These are phyloP conservation scores for Cryptomeria japonica DNA, from an alignment of 75 land plant species.

Conservation along the genomic window DNA sequence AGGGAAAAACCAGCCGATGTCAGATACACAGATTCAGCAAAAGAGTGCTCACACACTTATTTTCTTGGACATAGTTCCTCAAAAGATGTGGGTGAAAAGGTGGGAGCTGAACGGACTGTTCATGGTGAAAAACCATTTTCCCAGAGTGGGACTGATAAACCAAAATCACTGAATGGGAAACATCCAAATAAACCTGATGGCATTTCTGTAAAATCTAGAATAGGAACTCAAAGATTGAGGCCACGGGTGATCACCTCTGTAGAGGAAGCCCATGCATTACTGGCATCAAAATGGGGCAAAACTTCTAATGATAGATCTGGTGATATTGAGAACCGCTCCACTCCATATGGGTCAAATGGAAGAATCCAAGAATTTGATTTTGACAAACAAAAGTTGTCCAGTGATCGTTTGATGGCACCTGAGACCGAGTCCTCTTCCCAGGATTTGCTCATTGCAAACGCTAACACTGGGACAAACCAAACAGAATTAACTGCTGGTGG, in stretches of 20 bases:
- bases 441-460: neutral
- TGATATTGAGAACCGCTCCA: neutral
- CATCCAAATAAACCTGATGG: neutral
- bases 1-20: neutral
- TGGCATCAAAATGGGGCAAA: conserved; percentile 34
- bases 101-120: conserved; percentile 1
- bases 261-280: conserved; percentile 67
- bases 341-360: neutral
- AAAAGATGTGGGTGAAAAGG: conserved; percentile 1
- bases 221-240: conserved; percentile 16
- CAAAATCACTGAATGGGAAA: neutral
- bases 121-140: neutral
- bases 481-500: neutral
- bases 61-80: neutral
- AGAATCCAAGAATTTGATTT: neutral
- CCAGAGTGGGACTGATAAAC: neutral
- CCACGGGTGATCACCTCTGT: conserved; percentile 63
- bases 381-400: neutral
- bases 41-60: neutral
- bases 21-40: neutral
- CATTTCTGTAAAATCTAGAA: conserved; percentile 4
- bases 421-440: neutral
- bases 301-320: neutral
- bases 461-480: neutral
- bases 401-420: neutral